Evolutionary conservation across 345 rosid species (phyloP).

Genomic region (Pistacia vera): DNA sequence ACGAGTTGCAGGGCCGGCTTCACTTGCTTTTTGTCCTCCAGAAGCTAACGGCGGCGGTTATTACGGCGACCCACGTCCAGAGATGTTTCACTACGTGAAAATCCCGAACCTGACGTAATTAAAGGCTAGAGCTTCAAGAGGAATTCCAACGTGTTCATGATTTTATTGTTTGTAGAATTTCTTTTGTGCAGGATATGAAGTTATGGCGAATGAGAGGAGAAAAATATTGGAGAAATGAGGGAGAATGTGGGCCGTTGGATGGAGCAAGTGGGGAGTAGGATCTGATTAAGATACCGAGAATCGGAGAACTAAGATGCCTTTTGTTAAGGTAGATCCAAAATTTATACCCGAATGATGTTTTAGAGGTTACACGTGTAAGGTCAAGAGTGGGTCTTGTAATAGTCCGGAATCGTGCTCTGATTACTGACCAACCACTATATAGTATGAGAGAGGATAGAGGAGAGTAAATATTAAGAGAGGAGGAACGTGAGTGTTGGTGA

Average conservation of each 20-base stretch:
- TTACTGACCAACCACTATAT: background rate
- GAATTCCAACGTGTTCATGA: conserved; percentile 39
- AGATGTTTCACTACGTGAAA: conserved; percentile 48
- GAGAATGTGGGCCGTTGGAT: conserved; percentile 36
- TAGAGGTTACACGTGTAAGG: conserved; percentile 3
- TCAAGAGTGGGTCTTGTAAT: background rate
- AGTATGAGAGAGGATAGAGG: background rate
- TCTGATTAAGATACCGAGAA: conserved; percentile 54
- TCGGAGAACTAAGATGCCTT: conserved; percentile 61
- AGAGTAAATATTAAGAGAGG: background rate
- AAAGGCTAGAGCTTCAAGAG: conserved; percentile 50
- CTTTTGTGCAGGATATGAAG: background rate
- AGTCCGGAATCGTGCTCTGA: too few species aligned
- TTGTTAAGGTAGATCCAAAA: conserved; percentile 32
- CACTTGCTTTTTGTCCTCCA: conserved; percentile 52
- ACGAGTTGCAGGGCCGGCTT: conserved; percentile 4
- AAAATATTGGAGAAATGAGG: conserved; percentile 1
- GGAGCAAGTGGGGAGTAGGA: conserved; percentile 23
- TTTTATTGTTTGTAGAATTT: background rate
- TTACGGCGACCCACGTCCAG: conserved; percentile 75
- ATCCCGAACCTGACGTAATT: conserved; percentile 50
- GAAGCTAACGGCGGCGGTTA: conserved; percentile 69
- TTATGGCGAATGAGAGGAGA: background rate
- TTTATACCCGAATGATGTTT: conserved; percentile 20
- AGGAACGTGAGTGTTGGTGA: conserved; percentile 9